These are phyloP conservation scores for Sclerotinia nivalis DNA, from an alignment of 2,329 filamentous ascomycete genomes.

Conservation along the genomic window DNA sequence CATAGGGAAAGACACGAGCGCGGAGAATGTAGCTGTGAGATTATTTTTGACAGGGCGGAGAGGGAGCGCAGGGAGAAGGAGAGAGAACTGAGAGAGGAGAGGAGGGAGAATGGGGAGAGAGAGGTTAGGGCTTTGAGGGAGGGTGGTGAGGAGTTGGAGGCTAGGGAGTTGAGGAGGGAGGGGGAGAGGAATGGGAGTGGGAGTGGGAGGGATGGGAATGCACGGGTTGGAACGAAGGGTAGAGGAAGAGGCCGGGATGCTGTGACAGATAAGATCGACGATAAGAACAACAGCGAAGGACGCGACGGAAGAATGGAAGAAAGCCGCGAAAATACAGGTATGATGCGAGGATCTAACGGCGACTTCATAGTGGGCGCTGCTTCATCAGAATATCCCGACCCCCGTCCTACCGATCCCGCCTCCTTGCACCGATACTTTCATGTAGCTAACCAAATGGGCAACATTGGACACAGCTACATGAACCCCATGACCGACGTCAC, in stretches of 20 bases:
- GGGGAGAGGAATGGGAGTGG: not conserved
- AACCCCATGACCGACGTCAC: constrained; percentile 11
- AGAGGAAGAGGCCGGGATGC: not conserved
- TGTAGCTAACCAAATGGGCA: not conserved
- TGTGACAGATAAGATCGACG: not conserved
- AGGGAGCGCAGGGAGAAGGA: constrained; percentile 27
- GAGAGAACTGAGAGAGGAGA: constrained; percentile 9
- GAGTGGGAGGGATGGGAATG: not conserved
- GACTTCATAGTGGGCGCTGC: not conserved
- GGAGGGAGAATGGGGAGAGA: constrained; percentile 10
- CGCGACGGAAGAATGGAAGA: not conserved
- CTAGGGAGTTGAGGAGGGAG: not conserved
- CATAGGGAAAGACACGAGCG: constrained; percentile 32
- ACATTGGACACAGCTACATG: not conserved
- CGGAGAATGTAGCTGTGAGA: constrained; percentile 35
- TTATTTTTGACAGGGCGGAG: constrained; percentile 34
- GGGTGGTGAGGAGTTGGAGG: not conserved
- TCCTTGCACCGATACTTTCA: not conserved
- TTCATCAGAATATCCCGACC: not conserved
- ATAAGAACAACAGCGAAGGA: not conserved
- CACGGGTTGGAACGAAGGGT: not conserved
- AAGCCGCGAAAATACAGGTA: not conserved
- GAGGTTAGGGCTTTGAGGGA: not conserved
- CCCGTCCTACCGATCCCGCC: not conserved
- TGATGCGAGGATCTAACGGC: not conserved